Conservation (phyloP, 352 stramenopile genomes). For the Phytopythium mirpurense region DNA sequence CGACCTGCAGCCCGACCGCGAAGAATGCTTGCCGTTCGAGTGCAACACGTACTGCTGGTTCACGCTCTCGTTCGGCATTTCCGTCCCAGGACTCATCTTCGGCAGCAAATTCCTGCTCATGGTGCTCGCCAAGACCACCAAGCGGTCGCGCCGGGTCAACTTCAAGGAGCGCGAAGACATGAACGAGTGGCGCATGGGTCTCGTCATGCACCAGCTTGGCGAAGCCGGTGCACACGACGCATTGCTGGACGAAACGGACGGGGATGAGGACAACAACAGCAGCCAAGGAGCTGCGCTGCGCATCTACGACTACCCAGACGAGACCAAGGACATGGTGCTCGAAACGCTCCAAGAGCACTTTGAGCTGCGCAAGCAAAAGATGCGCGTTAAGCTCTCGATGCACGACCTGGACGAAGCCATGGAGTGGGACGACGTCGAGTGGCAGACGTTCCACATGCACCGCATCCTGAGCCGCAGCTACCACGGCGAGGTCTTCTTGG, state of each 20-base stretch:
- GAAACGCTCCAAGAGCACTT: constrained; percentile 61
- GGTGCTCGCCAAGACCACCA: constrained; percentile 34
- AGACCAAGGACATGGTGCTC: constrained; percentile 53
- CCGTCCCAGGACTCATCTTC: constrained; percentile 46
- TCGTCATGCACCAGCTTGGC: constrained; percentile 55
- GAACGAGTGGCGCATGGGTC: constrained; percentile 61
- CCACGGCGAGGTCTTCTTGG: constrained; percentile 56
- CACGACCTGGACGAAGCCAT: constrained; percentile 7
- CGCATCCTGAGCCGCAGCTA: constrained; percentile 59
- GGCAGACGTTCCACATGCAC: constrained; percentile 59
- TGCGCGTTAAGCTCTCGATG: constrained; percentile 2
- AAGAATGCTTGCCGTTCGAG: constrained; percentile 34
- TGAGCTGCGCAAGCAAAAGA: constrained; percentile 43
- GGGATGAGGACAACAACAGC: constrained; percentile 18
- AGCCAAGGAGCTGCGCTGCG: constrained; percentile 21
- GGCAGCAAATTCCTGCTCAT: constrained; percentile 45
- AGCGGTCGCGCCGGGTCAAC: constrained; percentile 31
- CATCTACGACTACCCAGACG: constrained; percentile 53
- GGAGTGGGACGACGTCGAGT: constrained; percentile 53
- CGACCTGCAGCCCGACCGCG: constrained; percentile 27
- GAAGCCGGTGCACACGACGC: constrained; percentile 22
- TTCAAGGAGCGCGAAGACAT: constrained; percentile 58
- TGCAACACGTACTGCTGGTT: constrained; percentile 64
- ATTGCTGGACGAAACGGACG: constrained; percentile 20
- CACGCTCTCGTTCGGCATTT: constrained; percentile 45